Evolutionary conservation across 1,284 basidiomycete species (phyloP), one percentile per base, ranked within the genome.

Genomic region (Cutaneotrichosporon spelunceum): DNA sequence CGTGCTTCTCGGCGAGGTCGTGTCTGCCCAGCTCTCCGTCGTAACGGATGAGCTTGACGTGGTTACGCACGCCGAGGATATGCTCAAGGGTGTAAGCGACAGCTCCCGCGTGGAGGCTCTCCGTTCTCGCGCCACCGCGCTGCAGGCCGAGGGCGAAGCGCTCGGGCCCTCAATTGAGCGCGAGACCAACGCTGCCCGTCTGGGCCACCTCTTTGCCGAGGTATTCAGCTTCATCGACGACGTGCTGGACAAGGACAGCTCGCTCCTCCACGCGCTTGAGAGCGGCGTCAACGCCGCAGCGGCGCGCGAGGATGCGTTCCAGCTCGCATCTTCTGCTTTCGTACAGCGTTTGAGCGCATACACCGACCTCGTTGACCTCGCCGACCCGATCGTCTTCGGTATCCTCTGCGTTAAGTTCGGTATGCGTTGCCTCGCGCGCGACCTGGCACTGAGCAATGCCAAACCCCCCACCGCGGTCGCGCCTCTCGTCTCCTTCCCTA

Each of bases 191-290:
- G 76, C 88, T 14, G 72, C 82, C 4, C 84, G 84, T 4, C 80
- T 97, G 7, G 86, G 87, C 53, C 82, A 85, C 42, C 88, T 93
- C 73, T 96, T 93, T 86, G 82, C 85, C 19, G 94, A 98, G 74
- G 83, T 93, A 7, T 79, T 82, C 5, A 85, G 89, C 60, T 93
- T 94, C 76, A 62, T 79, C 30, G 64, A 70, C 5, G 78, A 81
- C 52, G 70, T 78, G 1, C 65, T 76, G 26, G 66, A 66, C 10
- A 56, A 59, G 16, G 66, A 75, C 29, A 59, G 79, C 23, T 66
- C 72, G 10, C 74, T 83, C 7, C 54, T 76, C 1, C 14, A 42
- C 2, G 72, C 72, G 1, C 61, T 77, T 0, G 21, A 60, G 9
- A 47, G 44, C 6, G 65, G 68, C 16, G 60, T 70, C 3, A n/a